Evolutionary conservation across 768 basidiomycete species (phyloP), one percentile per base, ranked within the genome.

Genomic region (Tulasnella sp.): DNA sequence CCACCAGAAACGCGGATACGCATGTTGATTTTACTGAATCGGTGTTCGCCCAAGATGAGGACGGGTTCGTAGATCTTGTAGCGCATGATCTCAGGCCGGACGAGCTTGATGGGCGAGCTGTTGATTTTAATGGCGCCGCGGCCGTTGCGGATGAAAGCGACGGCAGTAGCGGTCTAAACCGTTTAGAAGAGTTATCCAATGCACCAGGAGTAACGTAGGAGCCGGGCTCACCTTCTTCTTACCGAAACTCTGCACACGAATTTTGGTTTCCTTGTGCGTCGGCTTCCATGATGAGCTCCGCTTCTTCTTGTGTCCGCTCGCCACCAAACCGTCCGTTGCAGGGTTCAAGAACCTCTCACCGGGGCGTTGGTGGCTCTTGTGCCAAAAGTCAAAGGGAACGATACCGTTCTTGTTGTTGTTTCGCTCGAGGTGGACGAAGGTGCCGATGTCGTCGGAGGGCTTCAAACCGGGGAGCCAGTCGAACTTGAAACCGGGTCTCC

Each of bases 11-110:
- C 94, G 49, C 93, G 89, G 54, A 98, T 88, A 64, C 94, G 88
- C 73, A 99, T 92, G 75, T 99, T 94, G 65, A 98, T 77, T 63
- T 77, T 75, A 58, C 77, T 73, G 69, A 97, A 92, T 36, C 85
- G 78, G 43, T 96, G 91, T 67, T 90, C 86, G 61, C 91, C 90
- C 59, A 84, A 84, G 58, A 96, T 86, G 64, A 99, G 86, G 68
- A 99, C 77, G 60, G 96, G 86, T 72, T 97, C 94, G 74, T 98
- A 99, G 65, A 97, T 81, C 77, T 99, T 99, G 75, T 94, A 82
- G 65, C 96, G 91, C 65, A 99, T 79, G 70, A 96, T 85, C 71
- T 90, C 87, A 54, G 96, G 92, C 71, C 87, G 86, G 67, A 94
- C 81, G 67, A 98, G 90, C 71, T 84, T 80, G 75, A 99, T 89